Evolutionary conservation across 1,284 basidiomycete species (phyloP), one percentile per base, ranked within the genome.

Genomic region (Heimioporus retisporus): DNA sequence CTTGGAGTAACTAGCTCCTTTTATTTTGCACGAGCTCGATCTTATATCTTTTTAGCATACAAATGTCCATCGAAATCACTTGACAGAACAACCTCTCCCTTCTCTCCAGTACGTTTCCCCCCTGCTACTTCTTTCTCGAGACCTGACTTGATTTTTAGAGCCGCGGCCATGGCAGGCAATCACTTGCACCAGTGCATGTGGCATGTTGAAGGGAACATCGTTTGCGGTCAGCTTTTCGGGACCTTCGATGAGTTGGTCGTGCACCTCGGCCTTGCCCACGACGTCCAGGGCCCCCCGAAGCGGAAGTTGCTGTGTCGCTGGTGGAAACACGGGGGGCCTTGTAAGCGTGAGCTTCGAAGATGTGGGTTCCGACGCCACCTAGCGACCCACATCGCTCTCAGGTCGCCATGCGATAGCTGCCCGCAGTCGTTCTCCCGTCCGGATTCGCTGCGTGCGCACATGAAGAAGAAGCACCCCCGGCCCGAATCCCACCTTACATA

Each of bases 131-230:
- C 44, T 25, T 6, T 28, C 23, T 8, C 10, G 15, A 35, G 23
- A 16, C 35, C 40, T 44, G 35, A 66, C 18, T 2, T 15, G 11
- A 11, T 14, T 14, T 14, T n/a, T 42, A 67, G 65, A 48, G 14
- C 7, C 14, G 31, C 15, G 18, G 2, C 23, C 2, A 31, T 50
- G n/a, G 40, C 15, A 13, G 31, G 11, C 18, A 16, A 25, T 35
- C 6, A 21, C 11, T 0, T n/a, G 14, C 18, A 53, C n/a, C 57
- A 66, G 61, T 73, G 72, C 23, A 66, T 55, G 4, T 70, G 66
- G 53, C 42, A 54, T 18, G 31, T 59, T 14, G 61, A 72, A 13
- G 44, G 25, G 0, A 13, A 25, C 48, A 10, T n/a, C 7, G 50
- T 11, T 6, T 69, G 68, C 31, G 46, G 43, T 21, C 23, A 46